Evolutionary conservation across 2,329 filamentous ascomycete genomes (phyloP), one percentile per base, ranked within the genome.

Genomic region (Juglanconis oblonga): DNA sequence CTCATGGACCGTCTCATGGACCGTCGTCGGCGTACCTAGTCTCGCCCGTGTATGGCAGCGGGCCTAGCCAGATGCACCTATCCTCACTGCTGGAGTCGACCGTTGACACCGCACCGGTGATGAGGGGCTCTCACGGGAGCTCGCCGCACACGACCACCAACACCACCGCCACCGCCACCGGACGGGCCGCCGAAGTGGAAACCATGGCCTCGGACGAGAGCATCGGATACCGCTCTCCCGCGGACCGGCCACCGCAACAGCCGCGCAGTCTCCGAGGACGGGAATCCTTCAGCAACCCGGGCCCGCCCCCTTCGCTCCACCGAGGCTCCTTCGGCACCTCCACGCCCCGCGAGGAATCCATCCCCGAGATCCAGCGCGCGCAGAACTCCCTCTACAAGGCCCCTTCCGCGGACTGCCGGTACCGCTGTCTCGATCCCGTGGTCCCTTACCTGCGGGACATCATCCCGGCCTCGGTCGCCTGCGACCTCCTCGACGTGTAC

Each of bases 401-500:
- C 2, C 68, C 68, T 7, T 67, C 69, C 3, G 52, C 68, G 13
- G 67, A 72, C n/a, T 74, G 71, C 57, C 71, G 67, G n/a, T 78
- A 78, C 61, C 68, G 66, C 29, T 78, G 77, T 52, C 72, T 80
- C 1, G 69, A 75, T 4, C 72, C 75, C 0, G 66, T 81, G 1
- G 63, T 80, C 17, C 76, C 74, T 0, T 71, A 71, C 35, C 67
- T 80, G 4, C 62, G 70, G 29, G 69, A 72, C 48, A 74, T 77
- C 50, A 69, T 81, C 47, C 70, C 74, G 2, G 69, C 72, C 2
- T 71, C 72, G 2, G 69, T 79, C 2, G 79, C 79, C 0, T 79
- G 76, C 55, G 75, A 81, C 32, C 71, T 82, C 11, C 70, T 82
- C 2, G 79, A 81, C 52, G 72, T 79, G 1, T 82, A 78, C 63